These are phyloP conservation scores for Melaleuca alternifolia DNA, from an alignment of 345 rosid genomes.

Conservation along the genomic window DNA sequence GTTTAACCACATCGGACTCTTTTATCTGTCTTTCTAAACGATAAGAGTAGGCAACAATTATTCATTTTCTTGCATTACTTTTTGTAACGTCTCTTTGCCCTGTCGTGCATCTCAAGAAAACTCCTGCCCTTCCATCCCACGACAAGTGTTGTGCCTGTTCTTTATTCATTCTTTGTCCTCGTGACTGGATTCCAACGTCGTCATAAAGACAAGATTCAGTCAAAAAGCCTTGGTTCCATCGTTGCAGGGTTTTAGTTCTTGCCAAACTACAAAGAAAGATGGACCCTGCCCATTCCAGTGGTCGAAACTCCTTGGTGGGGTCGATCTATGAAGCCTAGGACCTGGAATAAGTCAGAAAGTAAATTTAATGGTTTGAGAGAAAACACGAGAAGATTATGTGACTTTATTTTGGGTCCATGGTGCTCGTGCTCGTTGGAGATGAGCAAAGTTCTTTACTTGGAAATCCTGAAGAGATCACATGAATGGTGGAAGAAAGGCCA, in stretches of 20 bases:
- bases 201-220: background rate
- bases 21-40: background rate
- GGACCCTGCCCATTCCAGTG: background rate
- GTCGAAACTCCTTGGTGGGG: too few relatives aligned
- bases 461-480: background rate
- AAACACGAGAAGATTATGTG: background rate
- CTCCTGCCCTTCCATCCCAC: background rate
- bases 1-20: background rate
- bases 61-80: background rate
- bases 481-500: background rate
- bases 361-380: background rate
- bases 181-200: background rate
- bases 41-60: background rate
- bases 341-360: background rate
- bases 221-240: background rate
- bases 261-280: background rate
- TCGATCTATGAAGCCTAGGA: background rate
- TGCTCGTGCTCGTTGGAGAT: background rate
- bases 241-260: background rate
- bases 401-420: background rate
- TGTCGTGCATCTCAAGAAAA: background rate
- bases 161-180: background rate
- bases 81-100: background rate
- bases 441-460: background rate
- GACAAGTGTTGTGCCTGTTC: background rate